Conservation (phyloP, 441 rosid genomes). For the Eutrema salsugineum region DNA sequence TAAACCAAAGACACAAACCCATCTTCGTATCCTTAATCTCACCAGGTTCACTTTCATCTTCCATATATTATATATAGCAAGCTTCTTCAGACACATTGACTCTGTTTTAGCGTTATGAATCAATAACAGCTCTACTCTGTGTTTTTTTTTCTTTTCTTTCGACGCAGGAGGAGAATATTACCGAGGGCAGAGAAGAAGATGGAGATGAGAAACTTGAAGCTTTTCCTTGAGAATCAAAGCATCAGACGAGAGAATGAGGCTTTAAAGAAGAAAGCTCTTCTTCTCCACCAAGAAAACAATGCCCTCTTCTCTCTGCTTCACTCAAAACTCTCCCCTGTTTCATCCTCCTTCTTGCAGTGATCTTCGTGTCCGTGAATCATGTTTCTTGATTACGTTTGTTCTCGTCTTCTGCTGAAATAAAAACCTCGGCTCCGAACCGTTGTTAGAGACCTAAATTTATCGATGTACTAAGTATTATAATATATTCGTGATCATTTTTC, state of each 20-base stretch:
- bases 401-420: not conserved
- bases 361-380: not conserved
- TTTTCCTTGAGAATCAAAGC: conserved; percentile 59
- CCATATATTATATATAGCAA: not conserved
- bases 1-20: conserved; percentile 20
- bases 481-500: not conserved
- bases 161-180: conserved; percentile 37
- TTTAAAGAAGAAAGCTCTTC: conserved; percentile 60
- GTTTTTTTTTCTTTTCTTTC: not conserved
- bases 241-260: conserved; percentile 66
- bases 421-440: not conserved
- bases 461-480: not conserved
- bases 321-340: conserved; percentile 15
- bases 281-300: conserved; percentile 70
- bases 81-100: not conserved
- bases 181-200: conserved; percentile 33
- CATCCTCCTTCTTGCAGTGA: not conserved
- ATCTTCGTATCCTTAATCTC: conserved; percentile 29
- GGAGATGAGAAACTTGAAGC: conserved; percentile 58
- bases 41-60: conserved; percentile 36
- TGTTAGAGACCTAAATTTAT: not conserved
- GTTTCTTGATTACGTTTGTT: not conserved
- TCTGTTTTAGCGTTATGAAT: not conserved
- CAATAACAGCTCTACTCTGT: not conserved
- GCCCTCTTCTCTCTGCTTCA: conserved; percentile 52